Percentiles rank a stretch among this genome's conserved stretches.
Conservation (phyloP, 192 early-diverging fungal species). For the Coemansia sp. region DNA sequence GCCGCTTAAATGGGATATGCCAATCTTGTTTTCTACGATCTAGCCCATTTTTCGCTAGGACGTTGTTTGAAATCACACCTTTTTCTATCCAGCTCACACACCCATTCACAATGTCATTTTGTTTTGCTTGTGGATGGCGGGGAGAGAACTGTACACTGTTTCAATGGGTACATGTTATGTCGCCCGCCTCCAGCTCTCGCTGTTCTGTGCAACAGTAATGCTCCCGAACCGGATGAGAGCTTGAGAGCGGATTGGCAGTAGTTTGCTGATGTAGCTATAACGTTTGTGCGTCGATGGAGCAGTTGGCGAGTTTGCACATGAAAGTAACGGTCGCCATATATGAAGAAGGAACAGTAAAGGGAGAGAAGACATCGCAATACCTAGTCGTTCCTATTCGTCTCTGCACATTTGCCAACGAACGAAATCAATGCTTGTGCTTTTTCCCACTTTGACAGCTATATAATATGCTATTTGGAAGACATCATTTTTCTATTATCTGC, state of each 20-base stretch:
- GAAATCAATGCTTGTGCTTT: too few species aligned
- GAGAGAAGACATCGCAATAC: too few species aligned
- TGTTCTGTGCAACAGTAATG: too few species aligned
- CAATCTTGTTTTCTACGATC: slow-evolving; percentile 7
- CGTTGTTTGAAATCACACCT: slow-evolving; percentile 7
- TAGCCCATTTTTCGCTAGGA: slow-evolving; percentile 4
- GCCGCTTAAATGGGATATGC: slow-evolving; percentile 26
- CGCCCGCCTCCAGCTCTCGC: too few species aligned
- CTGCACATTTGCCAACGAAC: too few species aligned
- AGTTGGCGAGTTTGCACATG: background rate
- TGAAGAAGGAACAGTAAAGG: background rate
- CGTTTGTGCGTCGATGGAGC: background rate
- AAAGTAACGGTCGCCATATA: background rate
- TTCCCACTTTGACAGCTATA: too few species aligned
- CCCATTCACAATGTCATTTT: background rate
- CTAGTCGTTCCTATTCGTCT: too few species aligned
- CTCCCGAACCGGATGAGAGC: too few species aligned
- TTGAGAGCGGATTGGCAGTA: too few species aligned
- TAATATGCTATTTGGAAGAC: background rate
- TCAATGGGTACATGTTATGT: too few species aligned
- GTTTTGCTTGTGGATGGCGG: background rate
- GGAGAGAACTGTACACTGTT: too few species aligned
- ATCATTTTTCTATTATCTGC: background rate
- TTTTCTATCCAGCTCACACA: slow-evolving; percentile 9
- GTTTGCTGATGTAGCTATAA: background rate